phyloP scores from a whole-genome alignment of 179 eudicot genomes.

The Heliamphora pulchella region DNA sequence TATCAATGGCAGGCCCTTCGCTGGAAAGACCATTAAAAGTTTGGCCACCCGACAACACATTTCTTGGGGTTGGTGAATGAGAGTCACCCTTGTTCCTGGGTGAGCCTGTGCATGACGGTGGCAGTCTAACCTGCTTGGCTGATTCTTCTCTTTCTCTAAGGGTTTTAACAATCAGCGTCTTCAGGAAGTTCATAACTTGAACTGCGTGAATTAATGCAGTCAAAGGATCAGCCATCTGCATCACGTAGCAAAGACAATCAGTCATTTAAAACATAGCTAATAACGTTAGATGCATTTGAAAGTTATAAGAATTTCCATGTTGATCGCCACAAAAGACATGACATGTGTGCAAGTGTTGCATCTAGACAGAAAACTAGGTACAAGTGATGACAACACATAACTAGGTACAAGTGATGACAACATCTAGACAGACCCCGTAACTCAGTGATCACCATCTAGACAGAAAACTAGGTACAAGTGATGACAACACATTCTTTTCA shows the following conservation, averaged over 20 bases:
- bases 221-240: constrained; percentile 93
- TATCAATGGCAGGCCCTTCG: constrained; percentile 15
- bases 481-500: background rate
- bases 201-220: constrained; percentile 91
- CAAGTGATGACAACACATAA: background rate
- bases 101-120: constrained; percentile 16
- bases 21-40: constrained; percentile 6
- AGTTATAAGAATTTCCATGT: background rate
- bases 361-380: background rate
- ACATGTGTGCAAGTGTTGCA: background rate
- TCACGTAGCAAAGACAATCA: background rate
- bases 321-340: background rate
- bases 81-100: constrained; percentile 12
- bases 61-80: constrained; percentile 14
- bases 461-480: background rate
- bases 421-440: too few relatives aligned
- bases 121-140: constrained; percentile 4
- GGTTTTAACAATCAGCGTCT: constrained; percentile 51
- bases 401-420: background rate
- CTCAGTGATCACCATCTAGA: too few relatives aligned
- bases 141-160: constrained; percentile 47
- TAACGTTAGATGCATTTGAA: background rate
- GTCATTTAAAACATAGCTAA: background rate
- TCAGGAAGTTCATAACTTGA: constrained; percentile 87
- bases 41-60: constrained; percentile 1